Conservation (phyloP, 2,329 filamentous ascomycete genomes). For the Tolypocladium ovalisporum region DNA sequence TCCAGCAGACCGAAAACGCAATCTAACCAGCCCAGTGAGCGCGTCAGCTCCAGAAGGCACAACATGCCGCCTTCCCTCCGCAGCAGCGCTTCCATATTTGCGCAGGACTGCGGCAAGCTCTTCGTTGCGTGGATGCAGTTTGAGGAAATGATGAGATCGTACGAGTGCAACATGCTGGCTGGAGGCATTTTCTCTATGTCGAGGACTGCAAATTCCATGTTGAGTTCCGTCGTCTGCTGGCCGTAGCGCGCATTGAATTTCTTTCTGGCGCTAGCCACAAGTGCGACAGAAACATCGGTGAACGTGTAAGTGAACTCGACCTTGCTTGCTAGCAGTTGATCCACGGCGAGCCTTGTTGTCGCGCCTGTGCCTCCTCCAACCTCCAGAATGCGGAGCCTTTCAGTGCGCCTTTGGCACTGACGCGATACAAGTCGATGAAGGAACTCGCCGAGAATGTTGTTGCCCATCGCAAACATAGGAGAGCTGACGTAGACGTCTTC, state of each 20-base stretch:
- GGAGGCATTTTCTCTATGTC: slow-evolving; percentile 17
- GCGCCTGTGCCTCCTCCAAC: slow-evolving; percentile 32
- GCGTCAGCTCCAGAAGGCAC: slow-evolving; percentile 18
- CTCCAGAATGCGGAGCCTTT: slow-evolving; percentile 27
- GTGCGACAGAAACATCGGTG: slow-evolving; percentile 26
- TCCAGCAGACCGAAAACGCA: slow-evolving; percentile 21
- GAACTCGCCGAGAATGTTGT: slow-evolving; percentile 7
- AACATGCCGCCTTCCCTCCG: slow-evolving; percentile 16
- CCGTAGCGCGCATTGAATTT: slow-evolving; percentile 9
- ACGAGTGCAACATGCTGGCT: slow-evolving; percentile 6
- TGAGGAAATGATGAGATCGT: slow-evolving; percentile 20
- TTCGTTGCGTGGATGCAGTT: slow-evolving; percentile 26
- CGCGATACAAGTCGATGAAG: background rate
- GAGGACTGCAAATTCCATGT: slow-evolving; percentile 15
- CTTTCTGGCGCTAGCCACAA: slow-evolving; percentile 16
- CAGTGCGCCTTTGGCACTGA: background rate
- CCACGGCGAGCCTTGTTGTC: slow-evolving; percentile 22
- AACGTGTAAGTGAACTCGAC: slow-evolving; percentile 22
- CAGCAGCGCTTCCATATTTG: slow-evolving; percentile 13
- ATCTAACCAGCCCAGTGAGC: slow-evolving; percentile 16
- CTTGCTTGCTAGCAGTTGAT: slow-evolving; percentile 8
- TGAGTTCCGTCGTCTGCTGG: background rate
- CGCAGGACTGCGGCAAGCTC: slow-evolving; percentile 9
- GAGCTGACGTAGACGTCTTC: slow-evolving; percentile 24
- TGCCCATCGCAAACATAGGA: slow-evolving; percentile 13